These are phyloP conservation scores for Penicillium sumatraense DNA, from an alignment of 2,329 filamentous ascomycete species.

Conservation along the genomic window DNA sequence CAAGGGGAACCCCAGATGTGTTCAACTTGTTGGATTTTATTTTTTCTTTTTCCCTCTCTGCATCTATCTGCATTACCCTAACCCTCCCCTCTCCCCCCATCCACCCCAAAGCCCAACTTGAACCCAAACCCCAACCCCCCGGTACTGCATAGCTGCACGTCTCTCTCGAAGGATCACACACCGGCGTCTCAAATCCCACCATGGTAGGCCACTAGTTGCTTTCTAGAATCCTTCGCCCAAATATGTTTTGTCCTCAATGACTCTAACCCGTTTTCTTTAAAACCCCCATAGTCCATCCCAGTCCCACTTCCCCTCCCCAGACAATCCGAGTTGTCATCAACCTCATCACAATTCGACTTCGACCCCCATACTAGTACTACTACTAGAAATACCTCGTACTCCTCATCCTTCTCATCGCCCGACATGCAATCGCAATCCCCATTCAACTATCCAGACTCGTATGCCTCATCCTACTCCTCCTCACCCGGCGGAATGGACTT, in stretches of 20 bases:
- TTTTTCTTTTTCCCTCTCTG: background rate
- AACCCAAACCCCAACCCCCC: background rate
- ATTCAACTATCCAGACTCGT: slow-evolving; percentile 24
- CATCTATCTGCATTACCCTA: no score
- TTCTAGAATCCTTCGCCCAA: slow-evolving; percentile 15
- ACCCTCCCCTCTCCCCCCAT: no score
- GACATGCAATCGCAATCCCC: slow-evolving; percentile 30
- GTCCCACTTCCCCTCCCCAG: slow-evolving; percentile 10
- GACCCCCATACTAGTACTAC: no score
- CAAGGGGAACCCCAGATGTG: background rate
- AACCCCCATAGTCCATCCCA: slow-evolving; percentile 20
- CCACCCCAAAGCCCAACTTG: no score
- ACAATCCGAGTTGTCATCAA: background rate
- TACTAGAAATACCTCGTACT: no score
- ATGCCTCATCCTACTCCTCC: slow-evolving; percentile 20
- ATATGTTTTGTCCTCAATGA: slow-evolving; percentile 1
- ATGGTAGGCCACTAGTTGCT: slow-evolving; percentile 20
- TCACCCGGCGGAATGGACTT: slow-evolving; percentile 30
- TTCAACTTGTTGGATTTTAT: background rate
- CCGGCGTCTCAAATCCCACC: slow-evolving; percentile 21
- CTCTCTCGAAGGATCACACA: slow-evolving; percentile 14
- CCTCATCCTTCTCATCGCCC: slow-evolving; percentile 10
- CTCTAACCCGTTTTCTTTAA: slow-evolving; percentile 15
- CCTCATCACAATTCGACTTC: background rate
- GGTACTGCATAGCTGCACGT: slow-evolving; percentile 5